These are phyloP conservation scores for Aspergillus alliaceus DNA, from an alignment of 2,329 filamentous ascomycete genomes.

Conservation along the genomic window DNA sequence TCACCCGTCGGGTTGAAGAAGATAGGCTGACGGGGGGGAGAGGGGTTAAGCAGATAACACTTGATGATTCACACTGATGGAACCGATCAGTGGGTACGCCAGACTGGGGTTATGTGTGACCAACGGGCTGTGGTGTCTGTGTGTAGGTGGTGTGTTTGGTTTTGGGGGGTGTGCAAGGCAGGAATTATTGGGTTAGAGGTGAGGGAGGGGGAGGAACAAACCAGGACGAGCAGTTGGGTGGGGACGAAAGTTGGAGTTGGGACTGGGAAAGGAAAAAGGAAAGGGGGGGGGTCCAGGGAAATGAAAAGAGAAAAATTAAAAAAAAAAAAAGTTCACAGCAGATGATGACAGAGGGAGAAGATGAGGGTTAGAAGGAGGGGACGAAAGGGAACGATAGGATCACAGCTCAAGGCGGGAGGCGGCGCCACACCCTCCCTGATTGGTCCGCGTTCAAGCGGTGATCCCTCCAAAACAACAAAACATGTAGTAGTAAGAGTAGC, in stretches of 20 bases:
- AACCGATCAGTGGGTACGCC: slow-evolving; percentile 24
- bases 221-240: slow-evolving; percentile 12
- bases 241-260: slow-evolving; percentile 16
- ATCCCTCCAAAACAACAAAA: too few species aligned
- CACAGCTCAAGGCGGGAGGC: slow-evolving; percentile 10
- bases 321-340: not conserved
- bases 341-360: slow-evolving; percentile 4
- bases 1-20: not conserved
- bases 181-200: slow-evolving; percentile 16
- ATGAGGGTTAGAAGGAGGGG: not conserved
- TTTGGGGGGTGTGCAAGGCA: slow-evolving; percentile 8
- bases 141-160: slow-evolving; percentile 8
- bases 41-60: slow-evolving; percentile 2
- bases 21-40: not conserved
- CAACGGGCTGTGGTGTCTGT: slow-evolving; percentile 15
- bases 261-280: slow-evolving; percentile 6
- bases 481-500: not conserved
- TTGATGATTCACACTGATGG: slow-evolving; percentile 23
- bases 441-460: slow-evolving; percentile 6
- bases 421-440: slow-evolving; percentile 14
- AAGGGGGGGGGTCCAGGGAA: slow-evolving; percentile 10
- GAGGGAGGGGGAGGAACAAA: slow-evolving; percentile 2
- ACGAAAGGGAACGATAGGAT: slow-evolving; percentile 2
- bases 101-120: slow-evolving; percentile 17
- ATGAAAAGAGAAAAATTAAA: slow-evolving; percentile 6